A percentile compares a stretch with the other conserved stretches of the same genome.
Evolutionary conservation across 129 eudicot genomes (phyloP).

Genomic region (Calendula officinalis): DNA sequence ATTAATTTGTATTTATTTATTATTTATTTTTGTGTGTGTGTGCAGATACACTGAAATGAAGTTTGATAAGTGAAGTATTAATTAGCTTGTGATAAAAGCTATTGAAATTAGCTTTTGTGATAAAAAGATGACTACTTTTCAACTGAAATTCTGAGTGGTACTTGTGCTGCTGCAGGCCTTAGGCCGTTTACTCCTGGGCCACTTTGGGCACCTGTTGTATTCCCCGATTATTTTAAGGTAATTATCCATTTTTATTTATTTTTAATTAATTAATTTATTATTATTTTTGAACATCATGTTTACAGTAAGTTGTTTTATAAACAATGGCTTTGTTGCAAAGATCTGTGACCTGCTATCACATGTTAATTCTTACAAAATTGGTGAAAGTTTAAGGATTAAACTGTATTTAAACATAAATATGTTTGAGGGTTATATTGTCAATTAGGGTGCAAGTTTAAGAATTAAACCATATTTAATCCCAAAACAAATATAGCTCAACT

Average conservation of each 20-base stretch:
- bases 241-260: constrained; percentile 1
- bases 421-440: too few species aligned
- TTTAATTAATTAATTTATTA: too few species aligned
- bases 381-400: too few species aligned
- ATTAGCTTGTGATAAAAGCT: constrained; percentile 27
- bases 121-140: constrained; percentile 33
- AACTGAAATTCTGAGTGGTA: constrained; percentile 42
- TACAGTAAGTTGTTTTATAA: not conserved
- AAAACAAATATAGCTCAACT: too few species aligned
- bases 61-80: constrained; percentile 72
- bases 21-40: not conserved
- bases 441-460: too few species aligned
- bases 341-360: too few species aligned
- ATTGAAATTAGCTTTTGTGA: constrained; percentile 36
- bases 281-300: not conserved
- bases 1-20: not conserved
- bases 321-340: too few species aligned
- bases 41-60: constrained; percentile 98
- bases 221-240: constrained; percentile 54
- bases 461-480: too few species aligned
- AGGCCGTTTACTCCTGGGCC: constrained; percentile 58
- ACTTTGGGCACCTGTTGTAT: constrained; percentile 57
- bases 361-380: too few species aligned
- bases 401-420: too few species aligned
- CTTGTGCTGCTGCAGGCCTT: constrained; percentile 66